A percentile compares a stretch with the other conserved stretches of the same genome.
Conservation (phyloP, 495 filamentous ascomycete species). For the Cercophora scortea region DNA sequence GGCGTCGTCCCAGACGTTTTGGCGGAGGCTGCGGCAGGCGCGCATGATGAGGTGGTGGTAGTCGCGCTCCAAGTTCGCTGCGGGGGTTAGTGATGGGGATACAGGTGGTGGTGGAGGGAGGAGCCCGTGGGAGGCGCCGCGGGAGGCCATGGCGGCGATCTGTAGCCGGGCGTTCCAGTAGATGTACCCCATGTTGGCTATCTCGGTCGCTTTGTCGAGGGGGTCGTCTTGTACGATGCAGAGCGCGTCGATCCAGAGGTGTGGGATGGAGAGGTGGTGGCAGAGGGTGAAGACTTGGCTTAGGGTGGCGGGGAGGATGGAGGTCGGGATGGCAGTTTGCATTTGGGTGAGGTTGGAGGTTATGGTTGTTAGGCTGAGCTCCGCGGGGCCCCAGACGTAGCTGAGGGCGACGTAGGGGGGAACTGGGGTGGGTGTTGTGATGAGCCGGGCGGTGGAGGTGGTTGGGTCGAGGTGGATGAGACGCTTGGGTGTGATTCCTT, state of each 20-base stretch:
- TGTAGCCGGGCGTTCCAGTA: conserved; percentile 21
- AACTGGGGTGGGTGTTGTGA: too few relatives aligned
- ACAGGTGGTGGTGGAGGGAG: too few relatives aligned
- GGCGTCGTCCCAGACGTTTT: not conserved
- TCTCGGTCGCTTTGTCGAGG: conserved; percentile 27
- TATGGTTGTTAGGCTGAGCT: not conserved
- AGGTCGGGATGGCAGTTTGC: not conserved
- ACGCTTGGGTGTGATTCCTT: too few relatives aligned
- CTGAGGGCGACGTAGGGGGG: conserved; percentile 18
- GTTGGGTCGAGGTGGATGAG: too few relatives aligned
- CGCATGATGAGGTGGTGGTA: not conserved
- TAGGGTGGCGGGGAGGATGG: conserved; percentile 2
- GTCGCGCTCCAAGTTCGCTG: not conserved
- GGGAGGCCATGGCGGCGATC: conserved; percentile 18
- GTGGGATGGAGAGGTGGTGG: conserved; percentile 5
- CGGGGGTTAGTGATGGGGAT: too few relatives aligned
- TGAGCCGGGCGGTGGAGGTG: too few relatives aligned
- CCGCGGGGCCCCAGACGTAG: conserved; percentile 2
- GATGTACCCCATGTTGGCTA: conserved; percentile 25
- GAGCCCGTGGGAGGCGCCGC: not conserved
- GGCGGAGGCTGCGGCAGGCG: not conserved
- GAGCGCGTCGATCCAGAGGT: conserved; percentile 33
- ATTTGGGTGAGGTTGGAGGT: not conserved
- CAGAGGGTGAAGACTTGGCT: conserved; percentile 1
- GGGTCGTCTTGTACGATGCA: conserved; percentile 30